A percentile compares a stretch with the other conserved stretches of the same genome.
phyloP scores from a whole-genome alignment of 495 filamentous ascomycete genomes.

The Pseudomonodictys pantanalensis region DNA sequence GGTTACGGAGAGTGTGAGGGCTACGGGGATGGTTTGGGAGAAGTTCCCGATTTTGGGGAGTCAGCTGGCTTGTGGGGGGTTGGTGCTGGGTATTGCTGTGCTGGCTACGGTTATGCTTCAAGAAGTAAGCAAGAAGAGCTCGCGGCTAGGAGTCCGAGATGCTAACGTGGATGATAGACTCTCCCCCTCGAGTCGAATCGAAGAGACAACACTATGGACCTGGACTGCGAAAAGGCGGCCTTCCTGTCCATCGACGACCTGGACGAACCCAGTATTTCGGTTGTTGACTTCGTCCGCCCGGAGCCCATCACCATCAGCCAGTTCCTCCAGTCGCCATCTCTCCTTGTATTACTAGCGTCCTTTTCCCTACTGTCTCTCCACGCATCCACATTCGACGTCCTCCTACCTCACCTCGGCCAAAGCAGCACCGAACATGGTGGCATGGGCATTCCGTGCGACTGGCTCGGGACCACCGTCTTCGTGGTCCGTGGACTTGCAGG shows the following conservation, averaged over 20 bases:
- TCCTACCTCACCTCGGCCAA: constrained; percentile 48
- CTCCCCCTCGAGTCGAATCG: constrained; percentile 33
- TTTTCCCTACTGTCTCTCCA: constrained; percentile 48
- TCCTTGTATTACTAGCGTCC: constrained; percentile 45
- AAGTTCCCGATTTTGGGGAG: constrained; percentile 43
- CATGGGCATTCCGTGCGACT: constrained; percentile 47
- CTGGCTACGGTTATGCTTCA: constrained; percentile 41
- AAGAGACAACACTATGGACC: constrained; percentile 23
- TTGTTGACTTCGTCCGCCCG: constrained; percentile 38
- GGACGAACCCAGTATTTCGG: constrained; percentile 27
- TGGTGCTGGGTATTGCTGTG: constrained; percentile 44
- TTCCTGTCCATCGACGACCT: constrained; percentile 39
- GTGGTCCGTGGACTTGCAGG: constrained; percentile 41
- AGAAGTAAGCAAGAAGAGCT: constrained; percentile 40
- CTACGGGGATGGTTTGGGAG: constrained; percentile 40
- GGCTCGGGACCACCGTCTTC: constrained; percentile 42
- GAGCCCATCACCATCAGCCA: constrained; percentile 45
- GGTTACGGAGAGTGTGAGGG: constrained; percentile 36
- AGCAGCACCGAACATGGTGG: constrained; percentile 44
- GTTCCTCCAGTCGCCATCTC: constrained; percentile 45
- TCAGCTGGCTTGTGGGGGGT: constrained; percentile 45
- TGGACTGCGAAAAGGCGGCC: constrained; percentile 44
- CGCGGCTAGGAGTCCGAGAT: constrained; percentile 19
- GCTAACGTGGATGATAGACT: constrained; percentile 37
- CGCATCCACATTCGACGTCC: constrained; percentile 46